Base-by-base conservation (phyloP, 495 filamentous ascomycete species). In the Penicillium robsamsonii region DNA sequence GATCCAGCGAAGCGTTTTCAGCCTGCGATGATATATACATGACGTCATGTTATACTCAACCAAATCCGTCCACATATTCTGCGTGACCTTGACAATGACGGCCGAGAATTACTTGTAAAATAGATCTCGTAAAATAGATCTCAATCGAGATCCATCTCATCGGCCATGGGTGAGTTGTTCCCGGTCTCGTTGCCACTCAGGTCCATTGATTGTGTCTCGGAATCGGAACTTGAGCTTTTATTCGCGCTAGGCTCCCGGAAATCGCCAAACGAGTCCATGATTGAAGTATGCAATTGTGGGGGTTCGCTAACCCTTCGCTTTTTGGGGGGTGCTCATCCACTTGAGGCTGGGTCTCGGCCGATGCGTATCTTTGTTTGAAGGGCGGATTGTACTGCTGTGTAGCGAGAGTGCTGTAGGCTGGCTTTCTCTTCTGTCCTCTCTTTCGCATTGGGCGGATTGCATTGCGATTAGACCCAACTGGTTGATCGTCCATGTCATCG, bases 371-470 rank as follows among this genome's bases (percentile, higher is more conserved):
- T 55, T 1, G 45, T 7, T 47, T 30, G 2, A 33, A 31, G 4
- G 31, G 31, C 6, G 53, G 54, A n/a, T 46, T 41, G 0, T 12
- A 20, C 42, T 41, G 15, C 18, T 48, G 46, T 13, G 5, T 30
- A 24, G 43, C 22, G 20, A 54, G 27, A 18, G 52, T 10, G 13
- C 45, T 31, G 18, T 44, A 51, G 29, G 57, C 38, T n/a, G 70
- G 50, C 57, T 76, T 78, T 53, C 75, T 65, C 46, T 79, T 79
- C 50, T 62, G 67, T 29, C 75, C 75, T 62, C 66, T 65, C 11
- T 56, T 67, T 24, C 46, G 57, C 8, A 22, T 49, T 4, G 49
- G 2, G 6, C 30, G 42, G 7, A 37, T 17, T 18, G 41, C 57
- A 11, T 50, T 27, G 30, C 47, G 4, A 22, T 18, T 47, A 20